Percentiles rank a stretch among this genome's conserved stretches.
These are phyloP conservation scores for Rosa persica DNA, from an alignment of 306 rosid species.

Conservation along the genomic window DNA sequence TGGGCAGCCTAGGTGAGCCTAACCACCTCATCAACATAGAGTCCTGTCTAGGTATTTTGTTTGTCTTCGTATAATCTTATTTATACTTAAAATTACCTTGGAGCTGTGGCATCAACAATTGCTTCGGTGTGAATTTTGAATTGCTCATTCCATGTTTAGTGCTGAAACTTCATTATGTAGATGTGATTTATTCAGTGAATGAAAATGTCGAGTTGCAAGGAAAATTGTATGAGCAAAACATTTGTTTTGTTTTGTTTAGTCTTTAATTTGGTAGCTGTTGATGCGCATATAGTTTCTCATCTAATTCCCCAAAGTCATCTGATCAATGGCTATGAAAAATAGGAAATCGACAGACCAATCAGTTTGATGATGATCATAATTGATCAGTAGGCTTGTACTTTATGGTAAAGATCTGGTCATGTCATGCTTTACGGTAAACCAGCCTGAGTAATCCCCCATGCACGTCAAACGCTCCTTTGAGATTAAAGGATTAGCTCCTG, in stretches of 20 bases:
- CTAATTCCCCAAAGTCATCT: too few species aligned
- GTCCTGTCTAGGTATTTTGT: constrained; percentile 20
- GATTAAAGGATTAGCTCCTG: too few species aligned
- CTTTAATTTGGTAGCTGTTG: not conserved
- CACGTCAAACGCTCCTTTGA: too few species aligned
- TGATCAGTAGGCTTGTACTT: too few species aligned
- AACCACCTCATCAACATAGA: not conserved
- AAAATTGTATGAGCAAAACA: not conserved
- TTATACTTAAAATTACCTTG: constrained; percentile 13
- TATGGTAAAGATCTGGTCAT: too few species aligned
- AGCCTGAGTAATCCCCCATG: too few species aligned
- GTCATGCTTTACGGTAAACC: too few species aligned
- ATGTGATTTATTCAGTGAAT: not conserved
- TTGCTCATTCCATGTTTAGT: not conserved
- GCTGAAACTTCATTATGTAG: not conserved
- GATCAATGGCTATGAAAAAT: too few species aligned
- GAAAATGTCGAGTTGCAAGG: not conserved
- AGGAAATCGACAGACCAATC: too few species aligned
- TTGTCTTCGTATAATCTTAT: not conserved
- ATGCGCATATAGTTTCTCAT: too few species aligned
- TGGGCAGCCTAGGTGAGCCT: constrained; percentile 9
- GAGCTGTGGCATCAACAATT: constrained; percentile 17
- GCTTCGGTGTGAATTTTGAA: not conserved
- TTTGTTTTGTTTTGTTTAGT: not conserved
- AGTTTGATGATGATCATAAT: too few species aligned